Conservation (phyloP, 2,329 filamentous ascomycete species). For the Sordariomycetes sp. region DNA sequence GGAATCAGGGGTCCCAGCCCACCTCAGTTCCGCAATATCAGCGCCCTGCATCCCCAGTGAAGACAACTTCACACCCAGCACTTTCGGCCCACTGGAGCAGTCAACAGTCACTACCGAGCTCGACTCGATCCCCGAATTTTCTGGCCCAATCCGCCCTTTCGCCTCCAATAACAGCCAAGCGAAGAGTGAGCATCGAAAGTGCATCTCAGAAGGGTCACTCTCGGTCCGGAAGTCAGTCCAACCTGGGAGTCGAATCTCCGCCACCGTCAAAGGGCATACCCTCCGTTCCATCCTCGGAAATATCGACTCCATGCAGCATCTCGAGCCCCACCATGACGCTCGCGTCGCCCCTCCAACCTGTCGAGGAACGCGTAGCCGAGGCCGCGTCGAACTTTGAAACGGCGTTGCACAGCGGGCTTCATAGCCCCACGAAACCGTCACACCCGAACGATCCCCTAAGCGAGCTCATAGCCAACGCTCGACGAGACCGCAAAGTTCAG, state of each 20-base stretch:
- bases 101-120: neutral
- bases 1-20: neutral
- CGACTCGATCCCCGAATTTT: neutral
- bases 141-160: neutral
- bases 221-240: slow-evolving; percentile 3
- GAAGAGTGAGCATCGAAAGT: slow-evolving; percentile 1
- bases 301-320: neutral
- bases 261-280: neutral
- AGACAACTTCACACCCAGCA: neutral
- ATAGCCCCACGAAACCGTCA: slow-evolving; percentile 48
- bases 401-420: slow-evolving; percentile 20
- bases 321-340: slow-evolving; percentile 1
- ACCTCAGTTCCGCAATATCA: neutral
- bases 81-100: neutral
- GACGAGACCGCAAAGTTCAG: slow-evolving; percentile 86
- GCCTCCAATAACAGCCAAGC: neutral
- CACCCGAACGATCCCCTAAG: slow-evolving; percentile 50
- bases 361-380: neutral
- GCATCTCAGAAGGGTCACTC: slow-evolving; percentile 1
- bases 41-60: slow-evolving; percentile 1
- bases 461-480: slow-evolving; percentile 76
- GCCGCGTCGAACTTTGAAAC: slow-evolving; percentile 11
- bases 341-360: neutral
- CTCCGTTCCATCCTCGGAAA: neutral
- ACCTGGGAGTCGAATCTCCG: slow-evolving; percentile 5